A percentile compares a stretch with the other conserved stretches of the same genome.
phyloP scores from a whole-genome alignment of 2,329 filamentous ascomycete genomes.

The Didymella keratinophila region DNA sequence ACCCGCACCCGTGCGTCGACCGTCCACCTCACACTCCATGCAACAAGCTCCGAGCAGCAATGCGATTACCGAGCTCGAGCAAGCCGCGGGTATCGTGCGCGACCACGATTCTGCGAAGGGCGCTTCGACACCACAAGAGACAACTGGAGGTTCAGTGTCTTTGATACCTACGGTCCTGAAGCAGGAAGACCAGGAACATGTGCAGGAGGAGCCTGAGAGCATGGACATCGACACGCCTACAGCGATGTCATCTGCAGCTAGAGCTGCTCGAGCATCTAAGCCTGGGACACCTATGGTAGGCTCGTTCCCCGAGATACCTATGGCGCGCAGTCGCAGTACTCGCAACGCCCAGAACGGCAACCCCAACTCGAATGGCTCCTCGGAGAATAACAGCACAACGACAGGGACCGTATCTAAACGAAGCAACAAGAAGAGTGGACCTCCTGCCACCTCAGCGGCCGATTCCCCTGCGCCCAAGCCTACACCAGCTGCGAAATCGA shows the following conservation, averaged over 20 bases:
- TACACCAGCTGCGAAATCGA: conserved; percentile 35
- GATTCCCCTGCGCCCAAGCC: conserved; percentile 43
- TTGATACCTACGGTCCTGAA: conserved; percentile 62
- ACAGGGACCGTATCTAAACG: conserved; percentile 47
- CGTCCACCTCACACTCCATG: conserved; percentile 49
- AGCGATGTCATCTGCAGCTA: conserved; percentile 41
- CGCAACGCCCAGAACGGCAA: conserved; percentile 51
- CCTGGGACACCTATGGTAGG: conserved; percentile 58
- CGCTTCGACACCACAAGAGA: conserved; percentile 43
- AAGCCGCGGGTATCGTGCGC: conserved; percentile 38
- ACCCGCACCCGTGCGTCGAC: conserved; percentile 36
- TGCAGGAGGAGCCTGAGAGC: conserved; percentile 51
- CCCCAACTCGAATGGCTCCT: conserved; percentile 47
- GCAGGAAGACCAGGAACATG: conserved; percentile 58
- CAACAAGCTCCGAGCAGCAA: conserved; percentile 41
- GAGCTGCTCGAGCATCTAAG: conserved; percentile 56
- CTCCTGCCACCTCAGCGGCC: conserved; percentile 30
- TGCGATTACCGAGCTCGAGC: conserved; percentile 43
- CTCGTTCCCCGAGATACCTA: conserved; percentile 52
- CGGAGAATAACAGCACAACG: conserved; percentile 50
- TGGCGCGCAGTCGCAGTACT: conserved; percentile 54
- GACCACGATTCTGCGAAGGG: conserved; percentile 37
- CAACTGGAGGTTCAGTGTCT: conserved; percentile 30
- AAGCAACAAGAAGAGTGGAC: conserved; percentile 47
- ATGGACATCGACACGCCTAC: conserved; percentile 46